Evolutionary conservation across 768 basidiomycete genomes (phyloP).

Genomic region (Naganishia onofrii): DNA sequence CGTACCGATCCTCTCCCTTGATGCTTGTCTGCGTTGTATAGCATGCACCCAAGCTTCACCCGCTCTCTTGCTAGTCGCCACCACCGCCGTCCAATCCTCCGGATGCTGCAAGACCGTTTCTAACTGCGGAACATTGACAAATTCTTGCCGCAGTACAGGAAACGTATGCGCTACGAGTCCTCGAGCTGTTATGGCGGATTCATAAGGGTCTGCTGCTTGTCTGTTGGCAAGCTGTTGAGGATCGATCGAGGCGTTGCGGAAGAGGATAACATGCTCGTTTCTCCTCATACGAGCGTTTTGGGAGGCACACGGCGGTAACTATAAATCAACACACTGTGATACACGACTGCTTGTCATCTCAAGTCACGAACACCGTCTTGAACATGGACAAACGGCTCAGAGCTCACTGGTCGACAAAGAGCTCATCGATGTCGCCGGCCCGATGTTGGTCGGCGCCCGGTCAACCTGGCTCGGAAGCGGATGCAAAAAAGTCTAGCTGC

Average conservation of each 20-base stretch:
- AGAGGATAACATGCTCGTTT: constrained; percentile 17
- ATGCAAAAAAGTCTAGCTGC: constrained; percentile 15
- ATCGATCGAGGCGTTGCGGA: neutral
- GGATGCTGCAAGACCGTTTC: neutral
- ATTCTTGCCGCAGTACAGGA: constrained; percentile 10
- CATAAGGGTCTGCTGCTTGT: constrained; percentile 11
- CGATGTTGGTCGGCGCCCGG: too few relatives aligned
- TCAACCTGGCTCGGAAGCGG: neutral
- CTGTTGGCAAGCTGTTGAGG: neutral
- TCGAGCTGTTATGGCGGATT: neutral
- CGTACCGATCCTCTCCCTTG: neutral
- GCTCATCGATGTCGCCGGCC: too few relatives aligned
- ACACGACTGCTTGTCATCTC: too few relatives aligned
- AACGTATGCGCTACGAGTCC: constrained; percentile 5
- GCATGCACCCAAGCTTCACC: constrained; percentile 18
- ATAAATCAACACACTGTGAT: too few relatives aligned
- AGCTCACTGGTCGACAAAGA: neutral
- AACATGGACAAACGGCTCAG: neutral
- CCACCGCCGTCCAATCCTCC: constrained; percentile 10
- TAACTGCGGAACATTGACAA: constrained; percentile 8
- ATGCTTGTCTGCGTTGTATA: neutral
- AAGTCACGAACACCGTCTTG: too few relatives aligned
- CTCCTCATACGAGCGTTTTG: neutral
- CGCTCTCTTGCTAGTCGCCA: constrained; percentile 23
- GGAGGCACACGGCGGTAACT: neutral